phyloP scores from a whole-genome alignment of 2,329 filamentous ascomycete species.

The Aspergillus nomiae region DNA sequence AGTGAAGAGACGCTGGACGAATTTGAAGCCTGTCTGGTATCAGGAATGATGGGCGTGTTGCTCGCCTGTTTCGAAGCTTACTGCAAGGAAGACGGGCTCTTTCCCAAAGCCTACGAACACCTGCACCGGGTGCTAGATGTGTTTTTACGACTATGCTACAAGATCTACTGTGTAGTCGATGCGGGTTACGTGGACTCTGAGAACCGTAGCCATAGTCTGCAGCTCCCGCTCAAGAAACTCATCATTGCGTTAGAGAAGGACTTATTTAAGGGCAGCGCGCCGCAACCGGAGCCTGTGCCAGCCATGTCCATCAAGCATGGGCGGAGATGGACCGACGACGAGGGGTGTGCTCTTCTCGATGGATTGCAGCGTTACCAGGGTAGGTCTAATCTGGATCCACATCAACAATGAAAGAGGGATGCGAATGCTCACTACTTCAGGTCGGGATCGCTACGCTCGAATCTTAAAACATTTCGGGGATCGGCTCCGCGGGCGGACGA shows the following conservation, averaged over 20 bases:
- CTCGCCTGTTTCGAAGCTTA: constrained; percentile 24
- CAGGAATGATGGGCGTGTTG: constrained; percentile 20
- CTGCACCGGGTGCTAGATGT: constrained; percentile 21
- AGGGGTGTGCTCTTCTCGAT: constrained; percentile 26
- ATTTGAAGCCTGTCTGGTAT: constrained; percentile 24
- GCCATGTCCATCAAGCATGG: not conserved
- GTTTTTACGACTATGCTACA: constrained; percentile 16
- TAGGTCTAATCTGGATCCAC: constrained; percentile 1
- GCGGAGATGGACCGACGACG: constrained; percentile 24
- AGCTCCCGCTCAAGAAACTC: constrained; percentile 14
- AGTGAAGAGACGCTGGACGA: constrained; percentile 16
- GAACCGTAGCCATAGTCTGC: constrained; percentile 10
- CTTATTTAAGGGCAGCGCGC: not conserved
- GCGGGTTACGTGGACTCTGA: constrained; percentile 10
- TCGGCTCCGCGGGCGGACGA: constrained; percentile 17
- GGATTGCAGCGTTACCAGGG: constrained; percentile 27
- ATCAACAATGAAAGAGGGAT: no score
- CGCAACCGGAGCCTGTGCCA: not conserved
- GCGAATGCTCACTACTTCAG: constrained; percentile 6
- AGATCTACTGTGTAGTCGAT: constrained; percentile 13
- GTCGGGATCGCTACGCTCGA: constrained; percentile 26
- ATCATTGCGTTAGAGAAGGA: constrained; percentile 12
- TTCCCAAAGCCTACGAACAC: constrained; percentile 18
- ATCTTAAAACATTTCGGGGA: constrained; percentile 23
- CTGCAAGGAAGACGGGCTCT: constrained; percentile 14